Base-by-base conservation (phyloP, 495 filamentous ascomycete genomes). In the Clohesyomyces aquaticus region DNA sequence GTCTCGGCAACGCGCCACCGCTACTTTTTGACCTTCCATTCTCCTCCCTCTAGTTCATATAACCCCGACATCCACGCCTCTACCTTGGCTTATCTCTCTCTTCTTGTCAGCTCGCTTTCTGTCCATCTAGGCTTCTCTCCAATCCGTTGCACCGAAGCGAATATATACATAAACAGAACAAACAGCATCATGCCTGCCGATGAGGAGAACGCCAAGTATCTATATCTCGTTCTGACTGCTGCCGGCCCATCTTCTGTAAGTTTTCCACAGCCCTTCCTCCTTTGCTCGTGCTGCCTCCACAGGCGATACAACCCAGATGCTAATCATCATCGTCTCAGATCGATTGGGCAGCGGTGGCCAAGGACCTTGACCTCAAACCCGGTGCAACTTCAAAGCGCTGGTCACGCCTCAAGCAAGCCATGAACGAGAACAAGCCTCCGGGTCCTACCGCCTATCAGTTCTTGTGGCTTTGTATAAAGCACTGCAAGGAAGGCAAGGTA, bases 331-430 rank as follows among this genome's bases (percentile, higher is more conserved):
- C n/a, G n/a, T n/a, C 26, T n/a, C 16, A 72, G 69, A 57, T 67
- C 38, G 54, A 72, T 51, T 63, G 41, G 38, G 53, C 19, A 29
- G 53, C 51, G 3, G 58, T 72, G 16, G 42, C 28, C 29, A 32
- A 54, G 18, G 50, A 22, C 14, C 51, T 72, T 14, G 28, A 53
- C 43, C 46, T 66, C 46, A 66, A 59, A 25, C 21, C 18, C 12
- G 55, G 64, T 26, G 68, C 64, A 4, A 42, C 29, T 28, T 23
- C 56, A 9, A 67, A 67, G 53, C 68, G 68, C 10, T 71, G 63
- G 64, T 60, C 59, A 11, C 64, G 68, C 16, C 64, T 71, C 55
- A 67, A 67, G 55, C 19, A 45, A 28, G 63, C 64, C 19, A 67
- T 71, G 49, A 47, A 46, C 18, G 50, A 64, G 16, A 56, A 52